Evolutionary conservation across 805 yeast species (phyloP).

Genomic region (Candida yuanshanica): DNA sequence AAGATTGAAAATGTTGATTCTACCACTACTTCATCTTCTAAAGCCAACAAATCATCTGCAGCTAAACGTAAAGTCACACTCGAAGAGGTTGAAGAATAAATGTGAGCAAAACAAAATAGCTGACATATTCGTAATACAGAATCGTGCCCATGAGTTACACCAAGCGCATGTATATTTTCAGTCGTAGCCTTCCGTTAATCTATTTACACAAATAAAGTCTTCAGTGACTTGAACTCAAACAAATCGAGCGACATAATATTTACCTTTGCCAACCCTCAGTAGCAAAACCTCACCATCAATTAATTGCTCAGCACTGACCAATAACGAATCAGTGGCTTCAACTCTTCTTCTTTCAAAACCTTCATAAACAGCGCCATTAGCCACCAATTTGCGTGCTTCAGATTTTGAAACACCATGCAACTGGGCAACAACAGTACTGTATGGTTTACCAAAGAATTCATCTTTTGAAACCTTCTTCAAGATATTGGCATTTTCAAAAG

Average conservation of each 20-base stretch:
- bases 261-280: constrained; percentile 70
- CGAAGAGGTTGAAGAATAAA: constrained; percentile 26
- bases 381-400: constrained; percentile 57
- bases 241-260: constrained; percentile 49
- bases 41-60: constrained; percentile 2
- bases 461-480: constrained; percentile 31
- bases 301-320: constrained; percentile 43
- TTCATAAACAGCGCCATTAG: constrained; percentile 66
- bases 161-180: no score
- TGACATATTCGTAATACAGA: no score
- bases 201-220: background rate
- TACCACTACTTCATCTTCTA: constrained; percentile 1
- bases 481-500: constrained; percentile 56
- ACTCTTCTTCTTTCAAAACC: constrained; percentile 56
- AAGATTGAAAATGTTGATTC: constrained; percentile 8
- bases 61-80: constrained; percentile 23
- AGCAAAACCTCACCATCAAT: constrained; percentile 58
- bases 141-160: no score
- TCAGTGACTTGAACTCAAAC: background rate
- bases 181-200: background rate
- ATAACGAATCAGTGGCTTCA: constrained; percentile 43
- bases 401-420: constrained; percentile 44
- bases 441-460: constrained; percentile 34
- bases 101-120: background rate
- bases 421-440: constrained; percentile 47